These are phyloP conservation scores for Candida vartiovaarae DNA, from an alignment of 805 yeast genomes.

Conservation along the genomic window DNA sequence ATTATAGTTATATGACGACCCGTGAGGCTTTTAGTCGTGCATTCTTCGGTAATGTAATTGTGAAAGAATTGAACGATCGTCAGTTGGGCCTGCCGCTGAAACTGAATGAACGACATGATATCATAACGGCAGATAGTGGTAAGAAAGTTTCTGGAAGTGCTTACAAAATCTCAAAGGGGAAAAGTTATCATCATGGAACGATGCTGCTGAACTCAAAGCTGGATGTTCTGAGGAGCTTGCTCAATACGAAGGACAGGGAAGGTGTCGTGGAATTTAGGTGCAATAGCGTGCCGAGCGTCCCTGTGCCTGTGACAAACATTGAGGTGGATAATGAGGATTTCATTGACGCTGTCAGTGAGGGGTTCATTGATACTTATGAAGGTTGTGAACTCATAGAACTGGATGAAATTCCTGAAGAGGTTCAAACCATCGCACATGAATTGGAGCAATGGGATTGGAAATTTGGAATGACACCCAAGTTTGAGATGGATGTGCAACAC, in stretches of 20 bases:
- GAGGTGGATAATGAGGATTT: constrained; percentile 40
- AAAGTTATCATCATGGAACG: constrained; percentile 93
- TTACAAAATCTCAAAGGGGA: constrained; percentile 72
- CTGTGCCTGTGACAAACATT: constrained; percentile 71
- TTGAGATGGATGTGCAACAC: constrained; percentile 42
- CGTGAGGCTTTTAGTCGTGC: constrained; percentile 56
- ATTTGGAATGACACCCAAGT: constrained; percentile 71
- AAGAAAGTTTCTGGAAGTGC: constrained; percentile 89
- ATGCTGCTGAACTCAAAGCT: constrained; percentile 72
- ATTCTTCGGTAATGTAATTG: constrained; percentile 30
- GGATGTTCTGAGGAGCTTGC: constrained; percentile 47
- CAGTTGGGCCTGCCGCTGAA: constrained; percentile 23
- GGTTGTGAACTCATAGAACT: constrained; percentile 23
- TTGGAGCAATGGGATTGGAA: constrained; percentile 66
- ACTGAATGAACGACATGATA: constrained; percentile 77
- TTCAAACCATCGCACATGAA: constrained; percentile 32
- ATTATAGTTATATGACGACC: constrained; percentile 74
- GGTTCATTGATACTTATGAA: constrained; percentile 19
- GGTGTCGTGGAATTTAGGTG: constrained; percentile 38
- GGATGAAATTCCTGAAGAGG: constrained; percentile 28
- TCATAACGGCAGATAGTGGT: constrained; percentile 37
- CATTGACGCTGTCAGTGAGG: constrained; percentile 26
- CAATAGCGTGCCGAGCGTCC: constrained; percentile 63
- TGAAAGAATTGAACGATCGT: constrained; percentile 22
- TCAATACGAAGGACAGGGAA: constrained; percentile 35